phyloP scores from a whole-genome alignment of 208 protist genomes.

The Trypanosomatidae sp. region DNA sequence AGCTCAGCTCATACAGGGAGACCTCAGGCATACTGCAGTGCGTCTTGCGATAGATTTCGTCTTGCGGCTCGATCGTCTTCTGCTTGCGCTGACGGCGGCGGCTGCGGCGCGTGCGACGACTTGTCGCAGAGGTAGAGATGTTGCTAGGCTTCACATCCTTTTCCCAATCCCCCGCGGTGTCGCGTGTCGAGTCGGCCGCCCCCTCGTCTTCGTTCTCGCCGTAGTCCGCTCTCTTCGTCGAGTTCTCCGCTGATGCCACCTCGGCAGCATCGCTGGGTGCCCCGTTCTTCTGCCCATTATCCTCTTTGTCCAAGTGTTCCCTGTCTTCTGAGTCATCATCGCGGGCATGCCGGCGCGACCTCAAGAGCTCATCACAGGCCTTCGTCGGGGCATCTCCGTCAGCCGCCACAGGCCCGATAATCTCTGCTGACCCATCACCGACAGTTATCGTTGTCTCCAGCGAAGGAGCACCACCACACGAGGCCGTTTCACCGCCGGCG shows the following conservation, averaged over 20 bases:
- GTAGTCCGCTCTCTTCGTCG: neutral
- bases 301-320: conserved; percentile 15
- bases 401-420: neutral
- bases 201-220: conserved; percentile 10
- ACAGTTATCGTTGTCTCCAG: conserved; percentile 1
- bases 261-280: neutral
- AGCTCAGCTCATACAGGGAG: conserved; percentile 38
- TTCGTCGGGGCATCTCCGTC: neutral
- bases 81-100: conserved; percentile 41
- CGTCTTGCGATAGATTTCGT: conserved; percentile 60
- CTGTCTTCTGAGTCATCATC: conserved; percentile 9
- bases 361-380: neutral
- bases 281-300: conserved; percentile 1
- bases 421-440: neutral
- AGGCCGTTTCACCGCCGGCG: conserved; percentile 12
- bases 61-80: conserved; percentile 35
- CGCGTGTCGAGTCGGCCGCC: conserved; percentile 5
- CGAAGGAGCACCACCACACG: neutral
- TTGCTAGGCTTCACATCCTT: conserved; percentile 16
- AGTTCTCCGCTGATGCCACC: neutral
- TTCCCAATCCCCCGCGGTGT: conserved; percentile 8
- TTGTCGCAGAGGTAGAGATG: conserved; percentile 11
- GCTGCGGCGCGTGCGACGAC: conserved; percentile 36
- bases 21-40: conserved; percentile 30
- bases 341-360: neutral